phyloP scores from a whole-genome alignment of 352 stramenopile species.

The Phytophthora agathidicida region DNA sequence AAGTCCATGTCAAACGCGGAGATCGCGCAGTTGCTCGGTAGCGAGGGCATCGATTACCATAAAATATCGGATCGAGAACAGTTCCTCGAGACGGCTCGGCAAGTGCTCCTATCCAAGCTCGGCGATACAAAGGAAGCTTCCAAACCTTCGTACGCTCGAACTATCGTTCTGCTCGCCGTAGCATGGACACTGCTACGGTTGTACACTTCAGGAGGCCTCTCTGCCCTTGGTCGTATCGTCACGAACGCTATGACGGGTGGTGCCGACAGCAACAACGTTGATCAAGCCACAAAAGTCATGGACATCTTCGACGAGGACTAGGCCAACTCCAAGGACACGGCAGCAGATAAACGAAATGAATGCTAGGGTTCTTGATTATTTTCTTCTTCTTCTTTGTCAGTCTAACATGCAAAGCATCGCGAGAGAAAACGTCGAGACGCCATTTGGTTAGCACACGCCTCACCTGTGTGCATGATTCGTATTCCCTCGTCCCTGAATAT shows the following conservation, averaged over 20 bases:
- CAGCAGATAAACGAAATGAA: no score
- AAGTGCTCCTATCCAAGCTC: constrained; percentile 71
- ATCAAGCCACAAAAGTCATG: constrained; percentile 30
- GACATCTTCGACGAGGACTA: constrained; percentile 57
- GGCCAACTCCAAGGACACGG: constrained; percentile 2
- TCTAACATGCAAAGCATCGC: constrained; percentile 45
- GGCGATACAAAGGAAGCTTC: constrained; percentile 20
- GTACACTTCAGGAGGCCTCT: constrained; percentile 71
- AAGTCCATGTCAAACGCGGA: constrained; percentile 76
- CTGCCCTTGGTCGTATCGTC: constrained; percentile 22
- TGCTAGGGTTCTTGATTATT: constrained; percentile 39
- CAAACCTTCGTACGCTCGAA: constrained; percentile 53
- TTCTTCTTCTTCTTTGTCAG: constrained; percentile 39
- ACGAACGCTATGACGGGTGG: constrained; percentile 16
- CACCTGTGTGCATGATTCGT: constrained; percentile 4
- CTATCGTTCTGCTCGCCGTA: constrained; percentile 60
- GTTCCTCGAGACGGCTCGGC: constrained; percentile 73
- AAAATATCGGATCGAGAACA: constrained; percentile 77
- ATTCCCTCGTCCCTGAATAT: constrained; percentile 25
- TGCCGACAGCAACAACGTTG: background rate
- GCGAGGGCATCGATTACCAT: constrained; percentile 79
- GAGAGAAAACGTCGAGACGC: constrained; percentile 28
- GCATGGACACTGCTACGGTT: constrained; percentile 73
- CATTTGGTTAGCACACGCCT: constrained; percentile 19
- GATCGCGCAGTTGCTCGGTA: constrained; percentile 63